phyloP scores from a whole-genome alignment of 345 rosid species.

The Syzygium grande region DNA sequence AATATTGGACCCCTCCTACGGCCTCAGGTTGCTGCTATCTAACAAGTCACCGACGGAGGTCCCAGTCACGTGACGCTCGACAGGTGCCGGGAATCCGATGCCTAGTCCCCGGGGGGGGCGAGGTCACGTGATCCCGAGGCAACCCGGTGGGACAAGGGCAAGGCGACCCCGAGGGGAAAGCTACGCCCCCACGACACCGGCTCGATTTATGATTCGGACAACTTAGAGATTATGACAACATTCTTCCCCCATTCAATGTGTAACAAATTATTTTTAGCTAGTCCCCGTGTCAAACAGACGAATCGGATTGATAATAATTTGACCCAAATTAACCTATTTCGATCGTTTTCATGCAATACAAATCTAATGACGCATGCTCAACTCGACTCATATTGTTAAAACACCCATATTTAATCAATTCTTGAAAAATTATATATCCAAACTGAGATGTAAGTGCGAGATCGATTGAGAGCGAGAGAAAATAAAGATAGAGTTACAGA shows the following conservation, averaged over 20 bases:
- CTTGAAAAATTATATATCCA: too few species aligned
- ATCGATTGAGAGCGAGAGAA: too few species aligned
- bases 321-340: too few species aligned
- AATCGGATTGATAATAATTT: too few species aligned
- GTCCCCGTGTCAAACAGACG: too few species aligned
- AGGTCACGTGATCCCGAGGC: background rate
- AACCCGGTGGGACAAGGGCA: background rate
- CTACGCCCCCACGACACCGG: background rate
- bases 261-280: background rate
- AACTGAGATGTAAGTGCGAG: too few species aligned
- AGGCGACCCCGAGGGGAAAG: background rate
- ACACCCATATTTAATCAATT: too few species aligned
- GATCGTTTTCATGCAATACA: too few species aligned
- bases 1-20: too few species aligned
- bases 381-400: too few species aligned
- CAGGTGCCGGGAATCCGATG: background rate
- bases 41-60: background rate
- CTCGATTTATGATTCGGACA: background rate
- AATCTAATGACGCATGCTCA: too few species aligned
- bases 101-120: background rate
- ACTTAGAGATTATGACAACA: background rate
- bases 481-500: too few species aligned
- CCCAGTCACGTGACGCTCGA: background rate
- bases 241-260: background rate
- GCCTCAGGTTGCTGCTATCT: background rate